Evolutionary conservation across 2,329 filamentous ascomycete genomes (phyloP), one percentile per base, ranked within the genome.

Genomic region (Sclerotinia sclerotiorum): DNA sequence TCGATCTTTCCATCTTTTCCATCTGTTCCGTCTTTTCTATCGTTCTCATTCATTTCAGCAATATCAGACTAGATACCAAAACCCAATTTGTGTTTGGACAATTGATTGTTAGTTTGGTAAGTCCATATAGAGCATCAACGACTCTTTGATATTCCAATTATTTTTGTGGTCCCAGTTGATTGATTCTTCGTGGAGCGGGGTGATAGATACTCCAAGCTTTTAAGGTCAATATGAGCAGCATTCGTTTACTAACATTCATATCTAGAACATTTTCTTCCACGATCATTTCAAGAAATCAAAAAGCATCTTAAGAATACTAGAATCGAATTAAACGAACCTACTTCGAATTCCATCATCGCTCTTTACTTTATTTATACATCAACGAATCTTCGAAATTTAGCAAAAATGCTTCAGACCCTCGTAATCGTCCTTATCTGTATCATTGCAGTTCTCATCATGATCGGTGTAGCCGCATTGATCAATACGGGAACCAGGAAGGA

Each of bases 351-450:
- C 46, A 27, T 51, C 46, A 19, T 39, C 60, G 29, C 8, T 51
- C 29, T 62, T 29, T 35, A 35, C 35, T 21, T 32, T n/a, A 29
- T 56, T 17, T 32, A 29, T 15, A 10, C 19, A 29, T 15, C 32
- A 51, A 10, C 21, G n/a, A 19, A 51, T 27, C 8, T 5, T 10
- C 8, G 2, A 7, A 39, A 5, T 48, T 19, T 27, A 46, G 60
- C 60, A 51, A 62, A 35, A 19, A 62, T 62, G 60, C 46, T 62
- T 51, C 60, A 62, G 46, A 51, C 60, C 15, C 29, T 62, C 60
- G 46, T 62, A 29, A 62, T 62, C 48, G 60, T 51, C 2, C 60
- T 62, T 46, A 62, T 62, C n/a, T 62, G 60, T 32, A 62, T 62
- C 44, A 1, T 51, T 2, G 60, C 60, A 35, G 60, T 62, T 4